Evolutionary conservation across 345 rosid species (phyloP).

Genomic region (Rhodomyrtus tomentosa): DNA sequence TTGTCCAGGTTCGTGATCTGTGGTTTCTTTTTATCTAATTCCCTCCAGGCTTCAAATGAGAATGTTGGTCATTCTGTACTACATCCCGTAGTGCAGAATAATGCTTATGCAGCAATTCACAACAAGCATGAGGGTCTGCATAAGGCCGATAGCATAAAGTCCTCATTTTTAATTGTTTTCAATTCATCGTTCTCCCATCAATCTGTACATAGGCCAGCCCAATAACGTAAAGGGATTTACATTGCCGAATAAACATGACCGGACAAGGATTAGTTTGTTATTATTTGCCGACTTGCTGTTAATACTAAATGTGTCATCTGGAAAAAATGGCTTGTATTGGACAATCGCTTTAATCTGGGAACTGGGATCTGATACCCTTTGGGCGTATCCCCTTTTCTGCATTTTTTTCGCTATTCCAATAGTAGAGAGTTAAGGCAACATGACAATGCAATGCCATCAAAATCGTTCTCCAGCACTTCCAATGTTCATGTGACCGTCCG

Average conservation of each 20-base stretch:
- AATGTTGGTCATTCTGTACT: not conserved
- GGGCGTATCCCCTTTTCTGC: not conserved
- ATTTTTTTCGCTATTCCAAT: not conserved
- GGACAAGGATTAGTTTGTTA: not conserved
- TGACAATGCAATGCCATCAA: not conserved
- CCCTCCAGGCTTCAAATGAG: not conserved
- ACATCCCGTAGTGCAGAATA: not conserved
- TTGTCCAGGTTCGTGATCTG: not conserved
- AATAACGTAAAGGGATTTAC: not conserved
- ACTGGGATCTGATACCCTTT: not conserved
- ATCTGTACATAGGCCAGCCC: not conserved
- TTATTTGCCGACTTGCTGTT: not conserved
- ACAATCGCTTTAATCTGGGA: not conserved
- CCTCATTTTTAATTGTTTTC: not conserved
- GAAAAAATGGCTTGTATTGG: not conserved
- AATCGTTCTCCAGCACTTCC: not conserved
- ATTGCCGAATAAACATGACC: not conserved
- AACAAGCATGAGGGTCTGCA: not conserved
- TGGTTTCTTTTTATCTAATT: not conserved
- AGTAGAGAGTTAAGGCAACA: not conserved
- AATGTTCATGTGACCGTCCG: not conserved
- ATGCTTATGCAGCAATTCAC: not conserved
- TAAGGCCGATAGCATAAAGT: not conserved
- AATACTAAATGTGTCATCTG: not conserved
- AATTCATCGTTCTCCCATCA: not conserved